Conservation (phyloP, 305 asterid genomes). For the Solanum hybrid region DNA sequence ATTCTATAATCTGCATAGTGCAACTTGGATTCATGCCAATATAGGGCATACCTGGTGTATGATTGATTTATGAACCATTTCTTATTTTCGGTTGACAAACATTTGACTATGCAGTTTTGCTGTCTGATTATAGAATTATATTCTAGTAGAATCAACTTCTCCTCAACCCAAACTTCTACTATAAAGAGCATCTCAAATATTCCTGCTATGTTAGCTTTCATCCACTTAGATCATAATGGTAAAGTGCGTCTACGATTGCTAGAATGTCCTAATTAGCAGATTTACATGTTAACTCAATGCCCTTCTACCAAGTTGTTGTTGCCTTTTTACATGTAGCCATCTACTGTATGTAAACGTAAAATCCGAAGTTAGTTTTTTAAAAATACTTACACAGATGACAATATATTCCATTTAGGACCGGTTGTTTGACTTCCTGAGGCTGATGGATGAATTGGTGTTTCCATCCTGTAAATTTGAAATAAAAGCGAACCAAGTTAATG, state of each 20-base stretch:
- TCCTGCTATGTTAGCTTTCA: background rate
- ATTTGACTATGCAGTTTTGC: background rate
- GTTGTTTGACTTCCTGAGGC: constrained; percentile 55
- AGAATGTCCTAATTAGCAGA: background rate
- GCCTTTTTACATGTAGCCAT: background rate
- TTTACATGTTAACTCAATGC: background rate
- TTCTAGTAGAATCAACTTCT: background rate
- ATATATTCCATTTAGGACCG: constrained; percentile 60
- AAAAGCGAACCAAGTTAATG: background rate
- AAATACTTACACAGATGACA: constrained; percentile 68
- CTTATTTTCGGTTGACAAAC: background rate
- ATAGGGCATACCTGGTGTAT: background rate
- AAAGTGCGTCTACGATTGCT: background rate
- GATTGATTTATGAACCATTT: background rate
- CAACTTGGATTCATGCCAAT: background rate
- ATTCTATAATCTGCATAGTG: background rate
- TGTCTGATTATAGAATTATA: background rate
- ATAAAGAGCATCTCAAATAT: background rate
- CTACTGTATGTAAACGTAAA: background rate
- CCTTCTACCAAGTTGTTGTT: background rate
- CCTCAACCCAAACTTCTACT: background rate
- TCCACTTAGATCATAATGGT: background rate
- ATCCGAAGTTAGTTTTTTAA: background rate
- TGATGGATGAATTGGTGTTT: constrained; percentile 39
- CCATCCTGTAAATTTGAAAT: constrained; percentile 32